A percentile compares a stretch with the other conserved stretches of the same genome.
Evolutionary conservation across 371 early-diverging fungal species (phyloP).

Genomic region (Rhizopus arrhizus): DNA sequence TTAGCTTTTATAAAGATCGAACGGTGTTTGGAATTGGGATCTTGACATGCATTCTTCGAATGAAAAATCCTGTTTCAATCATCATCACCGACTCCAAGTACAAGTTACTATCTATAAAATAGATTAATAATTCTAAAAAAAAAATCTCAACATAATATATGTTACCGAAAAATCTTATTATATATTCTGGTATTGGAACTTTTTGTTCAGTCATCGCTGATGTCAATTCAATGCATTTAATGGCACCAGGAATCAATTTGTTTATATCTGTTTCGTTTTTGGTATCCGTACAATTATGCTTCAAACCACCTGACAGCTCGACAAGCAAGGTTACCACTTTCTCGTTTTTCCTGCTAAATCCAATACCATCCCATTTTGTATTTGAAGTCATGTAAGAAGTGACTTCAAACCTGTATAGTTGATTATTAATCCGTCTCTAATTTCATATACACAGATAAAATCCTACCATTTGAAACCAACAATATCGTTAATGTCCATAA

Average conservation of each 20-base stretch:
- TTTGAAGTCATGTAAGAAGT: slow-evolving; percentile 9
- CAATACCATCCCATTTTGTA: slow-evolving; percentile 12
- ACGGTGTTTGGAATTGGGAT: slow-evolving; percentile 6
- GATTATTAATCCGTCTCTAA: slow-evolving; percentile 1
- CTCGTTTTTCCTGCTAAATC: slow-evolving; percentile 5
- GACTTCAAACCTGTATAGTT: slow-evolving; percentile 10
- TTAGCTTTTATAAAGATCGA: slow-evolving; percentile 3
- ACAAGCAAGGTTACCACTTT: slow-evolving; percentile 8
- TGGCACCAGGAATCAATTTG: slow-evolving; percentile 6
- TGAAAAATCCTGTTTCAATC: background rate
- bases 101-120: slow-evolving; percentile 1
- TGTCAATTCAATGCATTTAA: slow-evolving; percentile 9
- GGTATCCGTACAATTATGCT: slow-evolving; percentile 7
- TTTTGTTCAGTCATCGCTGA: slow-evolving; percentile 8
- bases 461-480: slow-evolving; percentile 8
- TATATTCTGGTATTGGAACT: slow-evolving; percentile 6
- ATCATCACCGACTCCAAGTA: slow-evolving; percentile 2
- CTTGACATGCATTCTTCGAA: slow-evolving; percentile 4
- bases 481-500: slow-evolving; percentile 9
- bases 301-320: slow-evolving; percentile 7
- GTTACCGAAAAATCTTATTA: slow-evolving; percentile 8
- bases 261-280: slow-evolving; percentile 4
- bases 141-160: background rate
- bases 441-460: slow-evolving; percentile 7
- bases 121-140: slow-evolving; percentile 1